Conservation (phyloP, 164 flowering plant genomes). For the Liriodendron chinense region DNA sequence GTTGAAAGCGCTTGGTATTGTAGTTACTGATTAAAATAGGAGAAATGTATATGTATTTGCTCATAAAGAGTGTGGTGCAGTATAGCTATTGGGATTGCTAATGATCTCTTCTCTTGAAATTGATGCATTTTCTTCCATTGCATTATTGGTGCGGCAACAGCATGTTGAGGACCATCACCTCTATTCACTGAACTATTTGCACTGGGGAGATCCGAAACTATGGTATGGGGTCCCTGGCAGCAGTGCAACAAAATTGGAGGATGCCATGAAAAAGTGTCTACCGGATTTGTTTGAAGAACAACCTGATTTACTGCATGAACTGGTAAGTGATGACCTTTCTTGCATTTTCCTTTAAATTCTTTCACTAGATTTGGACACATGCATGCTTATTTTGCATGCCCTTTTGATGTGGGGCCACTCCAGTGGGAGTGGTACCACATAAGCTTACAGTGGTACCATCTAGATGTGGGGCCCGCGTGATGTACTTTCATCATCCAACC, state of each 20-base stretch:
- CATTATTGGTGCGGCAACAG: constrained; percentile 31
- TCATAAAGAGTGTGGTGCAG: neutral
- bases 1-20: neutral
- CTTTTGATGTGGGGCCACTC: neutral
- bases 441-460: neutral
- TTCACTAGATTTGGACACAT: neutral
- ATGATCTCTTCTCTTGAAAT: neutral
- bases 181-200: constrained; percentile 77
- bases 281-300: constrained; percentile 82
- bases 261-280: constrained; percentile 74
- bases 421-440: too few relatives aligned
- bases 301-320: constrained; percentile 72
- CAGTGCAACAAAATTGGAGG: constrained; percentile 61
- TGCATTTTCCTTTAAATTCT: neutral
- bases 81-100: neutral
- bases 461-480: neutral
- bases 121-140: constrained; percentile 3
- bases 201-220: constrained; percentile 83
- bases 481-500: neutral
- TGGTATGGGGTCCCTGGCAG: constrained; percentile 92
- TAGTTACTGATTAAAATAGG: too few relatives aligned
- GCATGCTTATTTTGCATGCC: too few relatives aligned
- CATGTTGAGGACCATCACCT: constrained; percentile 96
- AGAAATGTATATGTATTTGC: neutral
- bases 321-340: constrained; percentile 37